phyloP scores from a whole-genome alignment of 192 early-diverging fungal species.

The Kickxella alabastrina region DNA sequence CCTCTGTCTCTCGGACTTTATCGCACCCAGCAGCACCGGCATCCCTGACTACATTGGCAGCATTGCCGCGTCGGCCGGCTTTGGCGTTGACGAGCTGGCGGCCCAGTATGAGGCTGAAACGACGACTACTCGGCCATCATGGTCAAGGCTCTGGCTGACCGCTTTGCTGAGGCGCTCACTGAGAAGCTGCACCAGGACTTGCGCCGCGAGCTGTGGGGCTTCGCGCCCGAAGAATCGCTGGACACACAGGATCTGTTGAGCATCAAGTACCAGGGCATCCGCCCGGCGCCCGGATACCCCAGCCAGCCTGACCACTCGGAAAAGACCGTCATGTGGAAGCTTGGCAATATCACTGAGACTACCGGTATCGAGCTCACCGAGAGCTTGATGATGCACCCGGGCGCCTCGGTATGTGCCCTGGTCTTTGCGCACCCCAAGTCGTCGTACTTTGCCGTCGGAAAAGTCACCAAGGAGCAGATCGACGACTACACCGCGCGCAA shows the following conservation, averaged over 20 bases:
- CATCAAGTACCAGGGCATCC: conserved; percentile 93
- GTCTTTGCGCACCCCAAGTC: conserved; percentile 72
- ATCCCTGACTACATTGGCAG: conserved; percentile 85
- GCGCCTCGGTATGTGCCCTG: conserved; percentile 78
- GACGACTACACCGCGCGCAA: conserved; percentile 72
- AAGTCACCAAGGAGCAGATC: conserved; percentile 90
- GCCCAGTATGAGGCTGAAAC: conserved; percentile 69
- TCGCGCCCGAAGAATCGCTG: conserved; percentile 69
- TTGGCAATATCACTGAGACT: conserved; percentile 72
- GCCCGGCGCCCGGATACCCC: conserved; percentile 93
- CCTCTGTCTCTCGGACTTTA: conserved; percentile 86
- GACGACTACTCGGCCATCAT: conserved; percentile 94
- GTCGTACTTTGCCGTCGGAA: conserved; percentile 94
- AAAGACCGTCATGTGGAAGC: conserved; percentile 89
- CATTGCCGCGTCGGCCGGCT: conserved; percentile 86
- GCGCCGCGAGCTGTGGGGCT: conserved; percentile 87
- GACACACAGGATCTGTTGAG: conserved; percentile 76
- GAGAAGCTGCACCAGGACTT: conserved; percentile 87
- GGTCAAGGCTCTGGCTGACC: conserved; percentile 93
- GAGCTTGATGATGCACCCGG: conserved; percentile 88
- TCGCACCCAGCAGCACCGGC: conserved; percentile 72
- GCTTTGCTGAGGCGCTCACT: conserved; percentile 88
- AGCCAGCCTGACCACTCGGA: conserved; percentile 95
- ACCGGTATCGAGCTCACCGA: conserved; percentile 91
- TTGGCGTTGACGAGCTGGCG: conserved; percentile 86